Base-by-base conservation (phyloP, 2,329 filamentous ascomycete species). In the Zalaria obscura region DNA sequence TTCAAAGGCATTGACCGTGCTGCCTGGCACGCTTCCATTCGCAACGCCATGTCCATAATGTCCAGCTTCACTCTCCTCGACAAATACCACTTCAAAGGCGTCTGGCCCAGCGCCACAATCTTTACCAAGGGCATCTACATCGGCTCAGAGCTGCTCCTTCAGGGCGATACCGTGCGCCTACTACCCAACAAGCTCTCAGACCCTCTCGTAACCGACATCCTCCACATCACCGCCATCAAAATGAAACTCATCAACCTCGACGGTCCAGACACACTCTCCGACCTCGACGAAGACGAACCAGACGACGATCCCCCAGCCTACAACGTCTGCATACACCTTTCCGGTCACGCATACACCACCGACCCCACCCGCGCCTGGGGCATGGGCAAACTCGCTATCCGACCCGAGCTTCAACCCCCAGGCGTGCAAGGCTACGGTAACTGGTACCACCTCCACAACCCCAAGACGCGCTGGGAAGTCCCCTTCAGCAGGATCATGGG, bases 121-220 rank as follows among this genome's bases (percentile, higher is more conserved):
- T 67, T 64, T 40, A 70, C 65, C 43, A 62, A 65, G 38, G 74
- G 69, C 0, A 62, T 77, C 5, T 78, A 68, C 45, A 53, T 79
- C 3, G 75, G 76, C 0, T 52, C 68, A 3, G 76, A 80, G 50
- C 57, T 77, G 27, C 52, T 78, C 7, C 58, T 64, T 4, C 52
- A 69, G 4, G 72, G 72, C 1, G 76, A 80, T 45, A 57, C 63
- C 0, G 66, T 78, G 2, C 70, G 74, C 4, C 53, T 80, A 5
- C 43, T 57, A 0, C 60, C 56, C 2, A 50, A 50, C 41, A 26
- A 34, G 35, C 39, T n/a, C 35, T 37, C 35, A 5, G 41, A 40
- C 25, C 36, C 41, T 5, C 26, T 27, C 18, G 64, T 68, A 4
- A 67, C 62, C 0, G 73, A 78, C 41, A 62, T 77, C 10, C 54